Conservation (phyloP, 495 filamentous ascomycete genomes). For the Aspergillus ostianus region DNA sequence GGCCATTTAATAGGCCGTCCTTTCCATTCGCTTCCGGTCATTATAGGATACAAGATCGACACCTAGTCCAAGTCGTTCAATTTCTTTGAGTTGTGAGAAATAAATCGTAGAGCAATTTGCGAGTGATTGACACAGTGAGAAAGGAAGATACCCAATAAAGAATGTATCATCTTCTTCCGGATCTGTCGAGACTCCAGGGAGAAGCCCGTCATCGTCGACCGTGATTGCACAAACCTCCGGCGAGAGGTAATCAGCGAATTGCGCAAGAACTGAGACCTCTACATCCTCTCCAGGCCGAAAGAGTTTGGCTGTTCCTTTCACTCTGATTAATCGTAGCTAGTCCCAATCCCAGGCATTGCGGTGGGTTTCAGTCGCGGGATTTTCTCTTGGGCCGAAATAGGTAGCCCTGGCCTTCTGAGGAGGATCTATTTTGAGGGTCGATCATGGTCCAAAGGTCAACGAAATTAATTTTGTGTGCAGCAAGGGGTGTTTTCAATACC, state of each 20-base stretch:
- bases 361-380: background rate
- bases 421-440: background rate
- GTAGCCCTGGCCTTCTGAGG: background rate
- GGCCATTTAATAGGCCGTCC: background rate
- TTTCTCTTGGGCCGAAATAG: background rate
- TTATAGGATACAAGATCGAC: background rate
- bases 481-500: too few species aligned
- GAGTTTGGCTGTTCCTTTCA: conserved; percentile 3
- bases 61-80: background rate
- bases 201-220: conserved; percentile 1
- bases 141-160: background rate
- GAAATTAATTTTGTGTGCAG: too few species aligned
- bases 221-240: background rate
- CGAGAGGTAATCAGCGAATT: background rate
- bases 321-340: background rate
- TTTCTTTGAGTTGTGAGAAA: background rate
- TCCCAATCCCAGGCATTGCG: conserved; percentile 2
- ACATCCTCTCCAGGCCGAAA: background rate
- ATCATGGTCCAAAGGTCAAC: too few species aligned
- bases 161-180: conserved; percentile 4
- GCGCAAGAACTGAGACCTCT: background rate
- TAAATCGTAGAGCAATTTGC: background rate
- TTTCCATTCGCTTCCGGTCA: too few species aligned
- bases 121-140: background rate
- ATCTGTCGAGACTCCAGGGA: background rate